phyloP scores from a whole-genome alignment of 805 yeast species.

The Saturnispora kantuleensis region DNA sequence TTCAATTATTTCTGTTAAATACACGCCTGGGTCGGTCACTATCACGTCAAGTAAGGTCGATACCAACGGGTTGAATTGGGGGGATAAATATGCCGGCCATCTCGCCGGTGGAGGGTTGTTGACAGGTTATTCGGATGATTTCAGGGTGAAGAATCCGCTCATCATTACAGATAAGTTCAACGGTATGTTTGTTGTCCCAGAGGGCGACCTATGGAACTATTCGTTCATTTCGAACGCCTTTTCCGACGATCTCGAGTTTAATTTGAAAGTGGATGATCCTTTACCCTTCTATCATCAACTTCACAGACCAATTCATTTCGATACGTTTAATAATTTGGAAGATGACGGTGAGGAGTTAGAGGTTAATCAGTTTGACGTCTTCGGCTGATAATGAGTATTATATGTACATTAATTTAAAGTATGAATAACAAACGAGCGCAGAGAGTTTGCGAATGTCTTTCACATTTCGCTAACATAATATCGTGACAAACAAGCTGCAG shows the following conservation, averaged over 20 bases:
- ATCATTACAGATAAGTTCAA: conserved; percentile 62
- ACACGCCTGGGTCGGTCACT: conserved; percentile 79
- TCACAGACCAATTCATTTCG: conserved; percentile 85
- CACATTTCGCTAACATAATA: too few species aligned
- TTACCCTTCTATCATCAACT: conserved; percentile 71
- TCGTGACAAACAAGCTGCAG: too few species aligned
- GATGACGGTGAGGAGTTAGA: conserved; percentile 22
- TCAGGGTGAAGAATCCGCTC: conserved; percentile 55
- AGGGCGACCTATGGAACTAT: conserved; percentile 80
- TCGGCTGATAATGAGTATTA: conserved; percentile 1
- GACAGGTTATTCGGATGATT: conserved; percentile 53
- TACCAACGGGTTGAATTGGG: conserved; percentile 73
- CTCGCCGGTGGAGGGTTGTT: conserved; percentile 53
- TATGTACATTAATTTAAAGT: neutral
- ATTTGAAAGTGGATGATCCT: conserved; percentile 69
- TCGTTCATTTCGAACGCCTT: conserved; percentile 82
- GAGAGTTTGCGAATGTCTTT: too few species aligned
- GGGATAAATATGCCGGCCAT: conserved; percentile 46
- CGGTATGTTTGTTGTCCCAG: conserved; percentile 85
- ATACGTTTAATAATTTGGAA: conserved; percentile 59
- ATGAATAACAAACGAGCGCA: too few species aligned
- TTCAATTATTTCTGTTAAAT: conserved; percentile 54
- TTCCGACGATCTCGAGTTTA: conserved; percentile 50
- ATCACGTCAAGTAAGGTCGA: conserved; percentile 55
- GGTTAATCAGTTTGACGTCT: conserved; percentile 11